Evolutionary conservation across 2,329 filamentous ascomycete genomes (phyloP).

Genomic region (Talaromyces funiculosus): DNA sequence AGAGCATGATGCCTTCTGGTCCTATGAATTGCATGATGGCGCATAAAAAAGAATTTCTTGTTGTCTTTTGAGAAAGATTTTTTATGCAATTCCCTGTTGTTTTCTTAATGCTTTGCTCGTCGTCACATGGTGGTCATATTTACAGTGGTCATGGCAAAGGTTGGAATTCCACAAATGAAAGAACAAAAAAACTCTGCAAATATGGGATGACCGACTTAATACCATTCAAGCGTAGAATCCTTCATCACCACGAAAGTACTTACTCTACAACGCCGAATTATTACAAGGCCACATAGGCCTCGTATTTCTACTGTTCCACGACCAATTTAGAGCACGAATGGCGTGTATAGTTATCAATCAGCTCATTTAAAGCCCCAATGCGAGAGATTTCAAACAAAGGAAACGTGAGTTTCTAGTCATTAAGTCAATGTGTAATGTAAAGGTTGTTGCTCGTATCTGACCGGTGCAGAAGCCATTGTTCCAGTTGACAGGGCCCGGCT

Average conservation of each 20-base stretch:
- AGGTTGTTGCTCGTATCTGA: not conserved
- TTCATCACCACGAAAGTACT: not conserved
- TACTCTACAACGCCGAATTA: not conserved
- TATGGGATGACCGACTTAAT: not conserved
- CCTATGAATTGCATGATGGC: conserved; percentile 15
- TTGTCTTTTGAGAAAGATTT: not conserved
- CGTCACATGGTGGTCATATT: conserved; percentile 14
- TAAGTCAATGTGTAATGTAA: not conserved
- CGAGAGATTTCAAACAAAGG: not conserved
- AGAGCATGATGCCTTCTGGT: conserved; percentile 12
- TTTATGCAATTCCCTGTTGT: conserved; percentile 3
- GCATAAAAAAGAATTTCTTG: conserved; percentile 4
- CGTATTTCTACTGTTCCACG: not conserved
- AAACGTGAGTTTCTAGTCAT: not conserved
- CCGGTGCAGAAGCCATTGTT: not conserved
- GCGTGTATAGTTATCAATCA: not conserved
- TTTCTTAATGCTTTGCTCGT: conserved; percentile 13
- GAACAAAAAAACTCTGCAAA: conserved; percentile 27
- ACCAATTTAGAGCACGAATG: not conserved
- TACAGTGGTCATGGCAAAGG: conserved; percentile 24
- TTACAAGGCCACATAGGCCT: not conserved
- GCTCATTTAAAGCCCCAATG: not conserved
- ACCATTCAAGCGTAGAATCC: not conserved
- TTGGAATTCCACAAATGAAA: conserved; percentile 28
- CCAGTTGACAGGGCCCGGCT: not conserved